Percentiles rank a stretch among this genome's conserved stretches.
Evolutionary conservation across 2,329 filamentous ascomycete species (phyloP).

Genomic region (Westerdykella ornata): DNA sequence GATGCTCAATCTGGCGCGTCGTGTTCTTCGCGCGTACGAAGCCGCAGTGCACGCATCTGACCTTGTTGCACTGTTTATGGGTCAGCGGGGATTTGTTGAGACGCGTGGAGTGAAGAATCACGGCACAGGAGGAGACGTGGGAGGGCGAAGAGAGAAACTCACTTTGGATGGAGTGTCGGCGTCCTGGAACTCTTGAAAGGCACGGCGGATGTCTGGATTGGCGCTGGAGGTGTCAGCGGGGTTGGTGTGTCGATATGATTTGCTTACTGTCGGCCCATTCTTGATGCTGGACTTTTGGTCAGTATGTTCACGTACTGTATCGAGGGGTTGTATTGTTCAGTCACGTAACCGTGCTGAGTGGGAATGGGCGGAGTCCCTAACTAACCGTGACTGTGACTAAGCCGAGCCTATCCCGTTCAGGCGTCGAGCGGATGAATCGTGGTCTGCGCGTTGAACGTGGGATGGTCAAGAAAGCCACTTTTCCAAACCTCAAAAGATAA

Average conservation of each 20-base stretch:
- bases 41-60: constrained; percentile 45
- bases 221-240: constrained; percentile 24
- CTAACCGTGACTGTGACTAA: constrained; percentile 2
- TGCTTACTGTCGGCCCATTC: neutral
- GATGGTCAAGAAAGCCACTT: too few relatives aligned
- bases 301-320: constrained; percentile 14
- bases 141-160: constrained; percentile 5
- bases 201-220: constrained; percentile 39
- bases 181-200: constrained; percentile 39
- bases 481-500: too few relatives aligned
- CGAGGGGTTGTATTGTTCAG: constrained; percentile 6
- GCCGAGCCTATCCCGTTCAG: neutral
- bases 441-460: too few relatives aligned
- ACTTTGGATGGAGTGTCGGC: constrained; percentile 38
- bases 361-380: neutral
- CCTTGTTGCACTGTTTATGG: constrained; percentile 40
- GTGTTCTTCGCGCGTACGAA: constrained; percentile 48
- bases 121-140: neutral
- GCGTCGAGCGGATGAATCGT: neutral
- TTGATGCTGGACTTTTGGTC: neutral
- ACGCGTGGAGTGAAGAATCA: too few relatives aligned
- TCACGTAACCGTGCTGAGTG: constrained; percentile 6
- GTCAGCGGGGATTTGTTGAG: neutral
- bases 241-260: neutral
- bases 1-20: constrained; percentile 47